These are phyloP conservation scores for Periconia macrospinosa DNA, from an alignment of 2,329 filamentous ascomycete species.

Conservation along the genomic window DNA sequence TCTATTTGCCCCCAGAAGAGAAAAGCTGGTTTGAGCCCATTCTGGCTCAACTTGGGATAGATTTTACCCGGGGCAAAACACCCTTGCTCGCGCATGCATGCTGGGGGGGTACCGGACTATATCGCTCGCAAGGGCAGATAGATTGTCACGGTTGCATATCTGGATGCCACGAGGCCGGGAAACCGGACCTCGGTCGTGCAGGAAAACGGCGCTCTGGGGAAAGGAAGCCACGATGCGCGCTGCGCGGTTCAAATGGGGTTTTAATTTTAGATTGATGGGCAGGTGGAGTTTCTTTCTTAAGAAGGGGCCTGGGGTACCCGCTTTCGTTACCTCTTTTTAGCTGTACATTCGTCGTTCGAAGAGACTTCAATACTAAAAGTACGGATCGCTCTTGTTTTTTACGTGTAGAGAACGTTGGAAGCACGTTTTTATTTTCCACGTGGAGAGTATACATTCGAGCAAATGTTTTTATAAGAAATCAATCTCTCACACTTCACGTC, in stretches of 20 bases:
- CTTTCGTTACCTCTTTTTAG: not conserved
- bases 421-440: too few relatives aligned
- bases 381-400: not conserved
- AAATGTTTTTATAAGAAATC: too few relatives aligned
- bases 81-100: not conserved
- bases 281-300: conserved; percentile 7
- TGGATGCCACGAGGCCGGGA: conserved; percentile 8
- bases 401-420: too few relatives aligned
- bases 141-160: conserved; percentile 2
- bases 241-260: too few relatives aligned
- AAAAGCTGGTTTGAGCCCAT: not conserved
- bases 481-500: too few relatives aligned
- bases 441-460: too few relatives aligned
- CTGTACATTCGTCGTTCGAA: too few relatives aligned
- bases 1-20: not conserved
- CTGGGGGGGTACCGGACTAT: too few relatives aligned
- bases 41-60: not conserved
- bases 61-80: not conserved
- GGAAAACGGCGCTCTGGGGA: too few relatives aligned
- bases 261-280: conserved; percentile 8
- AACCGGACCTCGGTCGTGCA: conserved; percentile 7
- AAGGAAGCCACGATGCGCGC: too few relatives aligned
- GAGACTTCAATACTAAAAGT: not conserved
- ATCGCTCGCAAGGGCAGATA: conserved; percentile 4
- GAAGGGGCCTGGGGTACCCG: not conserved